phyloP scores from a whole-genome alignment of 106 monocot genomes.

The Acanthochlamys bracteata region DNA sequence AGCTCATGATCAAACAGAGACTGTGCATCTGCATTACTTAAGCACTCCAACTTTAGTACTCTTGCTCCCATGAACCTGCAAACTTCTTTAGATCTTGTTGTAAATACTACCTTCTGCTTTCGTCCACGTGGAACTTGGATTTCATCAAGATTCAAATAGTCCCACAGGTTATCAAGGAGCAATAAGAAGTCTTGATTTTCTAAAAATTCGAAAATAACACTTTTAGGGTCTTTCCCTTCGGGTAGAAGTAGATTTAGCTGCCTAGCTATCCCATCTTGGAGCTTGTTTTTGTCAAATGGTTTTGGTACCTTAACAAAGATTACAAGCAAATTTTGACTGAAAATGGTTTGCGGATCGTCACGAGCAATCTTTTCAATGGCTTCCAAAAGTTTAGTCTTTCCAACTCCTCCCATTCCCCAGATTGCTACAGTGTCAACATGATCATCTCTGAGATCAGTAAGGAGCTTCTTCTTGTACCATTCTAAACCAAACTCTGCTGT shows the following conservation, averaged over 20 bases:
- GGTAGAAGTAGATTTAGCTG: background rate
- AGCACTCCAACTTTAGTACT: constrained; percentile 1
- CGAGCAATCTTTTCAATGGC: background rate
- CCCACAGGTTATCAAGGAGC: background rate
- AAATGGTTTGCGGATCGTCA: background rate
- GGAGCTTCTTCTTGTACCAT: background rate
- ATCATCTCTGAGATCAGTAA: background rate
- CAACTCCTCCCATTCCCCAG: background rate
- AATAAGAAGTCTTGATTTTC: background rate
- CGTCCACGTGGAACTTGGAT: background rate
- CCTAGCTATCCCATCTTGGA: background rate
- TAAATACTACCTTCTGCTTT: constrained; percentile 4
- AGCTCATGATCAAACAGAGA: constrained; percentile 3
- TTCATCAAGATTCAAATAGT: background rate
- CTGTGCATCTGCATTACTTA: background rate
- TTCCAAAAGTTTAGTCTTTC: background rate
- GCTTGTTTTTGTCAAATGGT: background rate
- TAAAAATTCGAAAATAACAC: background rate
- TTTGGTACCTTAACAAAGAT: background rate
- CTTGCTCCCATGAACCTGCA: constrained; percentile 1
- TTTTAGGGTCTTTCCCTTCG: background rate
- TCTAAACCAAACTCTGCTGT: background rate
- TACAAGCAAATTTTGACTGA: background rate
- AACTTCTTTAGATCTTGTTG: background rate
- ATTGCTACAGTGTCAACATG: background rate